phyloP scores from a whole-genome alignment of 371 early-diverging fungal species.

The Mucor plumbeus region DNA sequence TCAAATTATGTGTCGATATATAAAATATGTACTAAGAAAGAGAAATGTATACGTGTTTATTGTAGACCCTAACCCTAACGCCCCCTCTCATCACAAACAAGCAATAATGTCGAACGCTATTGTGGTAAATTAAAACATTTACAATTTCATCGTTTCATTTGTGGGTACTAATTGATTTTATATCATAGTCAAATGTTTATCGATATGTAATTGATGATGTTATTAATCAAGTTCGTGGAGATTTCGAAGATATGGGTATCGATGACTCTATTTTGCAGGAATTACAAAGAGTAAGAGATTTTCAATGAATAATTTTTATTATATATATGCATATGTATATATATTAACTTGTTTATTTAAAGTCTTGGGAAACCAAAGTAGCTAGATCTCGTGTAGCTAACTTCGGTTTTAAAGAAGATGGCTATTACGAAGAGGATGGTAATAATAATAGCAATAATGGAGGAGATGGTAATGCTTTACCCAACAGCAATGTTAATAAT shows the following conservation, averaged over 20 bases:
- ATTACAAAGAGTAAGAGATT: conserved; percentile 74
- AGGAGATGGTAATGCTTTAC: background rate
- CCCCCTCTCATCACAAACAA: background rate
- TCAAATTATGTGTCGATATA: no score
- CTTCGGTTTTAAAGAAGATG: conserved; percentile 64
- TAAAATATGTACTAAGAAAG: background rate
- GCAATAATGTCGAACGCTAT: conserved; percentile 50
- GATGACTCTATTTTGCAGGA: conserved; percentile 88
- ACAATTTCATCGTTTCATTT: background rate
- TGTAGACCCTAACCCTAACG: background rate
- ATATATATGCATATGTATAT: no score
- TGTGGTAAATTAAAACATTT: conserved; percentile 41
- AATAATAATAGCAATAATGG: background rate
- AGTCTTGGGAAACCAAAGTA: conserved; percentile 90
- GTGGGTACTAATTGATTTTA: background rate
- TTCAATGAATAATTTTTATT: background rate
- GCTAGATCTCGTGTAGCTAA: conserved; percentile 77
- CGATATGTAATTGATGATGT: conserved; percentile 94
- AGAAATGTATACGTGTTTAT: background rate
- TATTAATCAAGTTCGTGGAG: conserved; percentile 84
- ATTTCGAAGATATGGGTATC: conserved; percentile 91
- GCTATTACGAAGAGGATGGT: conserved; percentile 45
- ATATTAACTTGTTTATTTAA: background rate
- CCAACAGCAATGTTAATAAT: background rate
- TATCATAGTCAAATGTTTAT: conserved; percentile 76